Evolutionary conservation across 2,329 filamentous ascomycete species (phyloP), one percentile per base, ranked within the genome.

Genomic region (Chaetomiaceae sp.): DNA sequence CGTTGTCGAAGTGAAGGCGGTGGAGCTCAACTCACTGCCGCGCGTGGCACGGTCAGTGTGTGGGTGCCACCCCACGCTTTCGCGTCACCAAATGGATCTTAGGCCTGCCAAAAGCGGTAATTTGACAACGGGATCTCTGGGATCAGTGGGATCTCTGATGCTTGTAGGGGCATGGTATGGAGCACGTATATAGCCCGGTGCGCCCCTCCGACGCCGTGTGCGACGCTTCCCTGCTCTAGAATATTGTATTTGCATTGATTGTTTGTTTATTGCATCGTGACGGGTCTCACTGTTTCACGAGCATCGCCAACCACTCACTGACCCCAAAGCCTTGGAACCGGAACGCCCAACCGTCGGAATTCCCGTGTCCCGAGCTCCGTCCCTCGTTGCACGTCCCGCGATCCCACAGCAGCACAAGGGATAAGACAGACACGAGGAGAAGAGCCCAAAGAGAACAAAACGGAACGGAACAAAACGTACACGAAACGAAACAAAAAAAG

Each of bases 11-110:
- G 12, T 5, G 31, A 37, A n/a, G 16, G 19, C 35, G 44, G 47
- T 47, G 39, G 44, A 17, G 39, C 34, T 31, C 3, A n/a, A 13
- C 14, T 39, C 38, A 51, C 49, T 51, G 49, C 49, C 49, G 49
- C 31, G 39, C 31, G 38, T 43, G 49, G 49, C 49, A 47, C 39
- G 17, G 49, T 43, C 44, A 44, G 20, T 51, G 43, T n/a, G n/a
- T n/a, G n/a, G n/a, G n/a, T n/a, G n/a, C n/a, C n/a, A n/a, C n/a
- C n/a, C n/a, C n/a, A n/a, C n/a, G n/a, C n/a, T n/a, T n/a, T n/a
- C n/a, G n/a, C n/a, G n/a, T n/a, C n/a, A n/a, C n/a, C n/a, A n/a
- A n/a, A n/a, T n/a, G n/a, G n/a, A n/a, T n/a, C n/a, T n/a, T n/a
- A n/a, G n/a, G n/a, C n/a, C n/a, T n/a, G n/a, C n/a, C n/a, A n/a